Evolutionary conservation across 1,139 yeast genomes (phyloP).

Genomic region (Debaryomyces singareniensis): DNA sequence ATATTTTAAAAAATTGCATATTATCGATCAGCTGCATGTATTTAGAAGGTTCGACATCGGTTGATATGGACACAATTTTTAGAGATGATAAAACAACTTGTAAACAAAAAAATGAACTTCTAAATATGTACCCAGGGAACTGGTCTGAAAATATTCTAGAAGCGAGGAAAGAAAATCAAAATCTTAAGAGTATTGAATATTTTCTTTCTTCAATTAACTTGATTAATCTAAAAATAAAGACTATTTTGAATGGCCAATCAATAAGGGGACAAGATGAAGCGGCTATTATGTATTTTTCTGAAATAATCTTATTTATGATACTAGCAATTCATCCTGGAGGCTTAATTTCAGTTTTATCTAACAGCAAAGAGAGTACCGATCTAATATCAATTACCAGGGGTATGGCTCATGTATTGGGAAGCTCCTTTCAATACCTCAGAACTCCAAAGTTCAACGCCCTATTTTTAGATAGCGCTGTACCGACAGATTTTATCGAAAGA

Average conservation of each 20-base stretch:
- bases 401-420: conserved; percentile 4
- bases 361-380: conserved; percentile 10
- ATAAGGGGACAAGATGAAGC: conserved; percentile 4
- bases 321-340: conserved; percentile 23
- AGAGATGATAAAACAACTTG: not conserved
- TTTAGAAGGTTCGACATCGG: not conserved
- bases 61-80: not conserved
- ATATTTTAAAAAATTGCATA: not conserved
- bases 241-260: not conserved
- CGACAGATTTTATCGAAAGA: too few species aligned
- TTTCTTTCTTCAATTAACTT: conserved; percentile 3
- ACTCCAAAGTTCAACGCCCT: too few species aligned
- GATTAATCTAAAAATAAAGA: not conserved
- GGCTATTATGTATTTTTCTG: conserved; percentile 13
- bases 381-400: conserved; percentile 13
- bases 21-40: not conserved
- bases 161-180: not conserved
- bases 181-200: conserved; percentile 3
- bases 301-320: conserved; percentile 19
- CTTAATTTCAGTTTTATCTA: conserved; percentile 19
- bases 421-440: conserved; percentile 9
- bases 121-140: not conserved
- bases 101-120: not conserved
- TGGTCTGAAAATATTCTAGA: not conserved
- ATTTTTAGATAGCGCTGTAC: too few species aligned